Percentiles rank a stretch among this genome's conserved stretches.
Evolutionary conservation across 441 rosid species (phyloP).

Genomic region (Adansonia grandidieri): DNA sequence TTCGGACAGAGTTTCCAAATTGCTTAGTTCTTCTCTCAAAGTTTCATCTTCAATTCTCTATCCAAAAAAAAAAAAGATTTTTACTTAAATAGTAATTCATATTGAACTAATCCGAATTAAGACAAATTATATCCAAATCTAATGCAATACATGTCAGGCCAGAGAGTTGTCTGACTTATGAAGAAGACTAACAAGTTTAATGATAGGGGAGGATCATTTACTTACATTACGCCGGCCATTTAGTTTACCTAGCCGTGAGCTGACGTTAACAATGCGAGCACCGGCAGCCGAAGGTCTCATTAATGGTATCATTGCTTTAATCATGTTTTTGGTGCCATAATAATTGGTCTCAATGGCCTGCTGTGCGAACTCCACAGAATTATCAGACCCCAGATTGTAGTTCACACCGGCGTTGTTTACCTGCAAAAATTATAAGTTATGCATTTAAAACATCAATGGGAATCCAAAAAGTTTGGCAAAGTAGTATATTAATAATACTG

Average conservation of each 20-base stretch:
- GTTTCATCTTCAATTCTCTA: constrained; percentile 67
- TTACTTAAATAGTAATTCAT: too few relatives aligned
- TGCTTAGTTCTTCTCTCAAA: constrained; percentile 63
- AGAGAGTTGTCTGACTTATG: too few relatives aligned
- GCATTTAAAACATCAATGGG: constrained; percentile 13
- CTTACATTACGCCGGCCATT: constrained; percentile 84
- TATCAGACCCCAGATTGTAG: constrained; percentile 70
- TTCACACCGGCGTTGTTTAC: constrained; percentile 95
- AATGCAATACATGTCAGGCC: too few relatives aligned
- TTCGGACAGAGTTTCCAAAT: constrained; percentile 61
- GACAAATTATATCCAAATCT: too few relatives aligned
- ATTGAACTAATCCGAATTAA: too few relatives aligned
- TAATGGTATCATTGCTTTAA: constrained; percentile 78
- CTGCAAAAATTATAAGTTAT: constrained; percentile 43
- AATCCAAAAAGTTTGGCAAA: not conserved
- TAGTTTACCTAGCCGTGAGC: constrained; percentile 80
- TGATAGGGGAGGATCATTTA: not conserved
- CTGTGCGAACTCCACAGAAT: constrained; percentile 69
- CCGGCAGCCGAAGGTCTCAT: constrained; percentile 78
- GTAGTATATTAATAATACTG: too few relatives aligned
- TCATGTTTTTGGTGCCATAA: constrained; percentile 72
- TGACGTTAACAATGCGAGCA: constrained; percentile 77
- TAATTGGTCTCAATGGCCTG: constrained; percentile 71
- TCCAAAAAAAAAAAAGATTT: not conserved
- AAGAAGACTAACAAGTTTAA: too few relatives aligned